A percentile compares a stretch with the other conserved stretches of the same genome.
Conservation (phyloP, 1,139 yeast species). For the Suhomyces bolitotheri region DNA sequence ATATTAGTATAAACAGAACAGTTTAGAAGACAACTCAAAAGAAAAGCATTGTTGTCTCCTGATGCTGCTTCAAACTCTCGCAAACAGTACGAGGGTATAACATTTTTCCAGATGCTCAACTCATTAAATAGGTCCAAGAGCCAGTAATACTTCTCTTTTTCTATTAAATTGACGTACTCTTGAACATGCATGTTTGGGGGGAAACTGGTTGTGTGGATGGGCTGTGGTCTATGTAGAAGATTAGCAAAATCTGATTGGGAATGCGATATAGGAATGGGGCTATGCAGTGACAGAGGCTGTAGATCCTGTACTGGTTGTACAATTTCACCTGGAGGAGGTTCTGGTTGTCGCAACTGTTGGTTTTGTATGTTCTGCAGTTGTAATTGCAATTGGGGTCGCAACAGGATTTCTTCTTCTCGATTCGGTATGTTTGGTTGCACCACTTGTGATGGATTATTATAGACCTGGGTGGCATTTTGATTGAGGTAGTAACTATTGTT, state of each 20-base stretch:
- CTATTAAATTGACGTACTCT: slow-evolving; percentile 28
- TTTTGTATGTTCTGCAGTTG: slow-evolving; percentile 4
- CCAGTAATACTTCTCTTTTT: slow-evolving; percentile 40
- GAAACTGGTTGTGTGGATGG: neutral
- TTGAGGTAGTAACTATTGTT: slow-evolving; percentile 16
- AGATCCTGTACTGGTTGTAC: neutral
- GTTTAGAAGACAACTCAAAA: slow-evolving; percentile 34
- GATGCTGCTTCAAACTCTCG: slow-evolving; percentile 14
- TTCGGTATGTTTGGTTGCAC: neutral
- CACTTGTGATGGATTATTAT: neutral
- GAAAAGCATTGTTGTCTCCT: slow-evolving; percentile 22
- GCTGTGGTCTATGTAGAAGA: neutral
- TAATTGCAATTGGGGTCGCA: slow-evolving; percentile 1
- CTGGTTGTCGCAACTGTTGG: slow-evolving; percentile 10
- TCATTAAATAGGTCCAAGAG: slow-evolving; percentile 44
- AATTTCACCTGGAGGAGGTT: slow-evolving; percentile 3
- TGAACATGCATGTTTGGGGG: slow-evolving; percentile 16
- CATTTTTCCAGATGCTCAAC: slow-evolving; percentile 38
- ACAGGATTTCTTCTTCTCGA: neutral
- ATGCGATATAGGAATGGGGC: slow-evolving; percentile 1
- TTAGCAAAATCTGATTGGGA: slow-evolving; percentile 5
- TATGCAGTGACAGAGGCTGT: neutral
- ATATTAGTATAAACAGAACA: slow-evolving; percentile 25
- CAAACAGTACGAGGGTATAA: slow-evolving; percentile 39
- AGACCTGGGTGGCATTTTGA: slow-evolving; percentile 3